Conservation (phyloP, 164 flowering plant species). For the Dillenia suffruticosa region DNA sequence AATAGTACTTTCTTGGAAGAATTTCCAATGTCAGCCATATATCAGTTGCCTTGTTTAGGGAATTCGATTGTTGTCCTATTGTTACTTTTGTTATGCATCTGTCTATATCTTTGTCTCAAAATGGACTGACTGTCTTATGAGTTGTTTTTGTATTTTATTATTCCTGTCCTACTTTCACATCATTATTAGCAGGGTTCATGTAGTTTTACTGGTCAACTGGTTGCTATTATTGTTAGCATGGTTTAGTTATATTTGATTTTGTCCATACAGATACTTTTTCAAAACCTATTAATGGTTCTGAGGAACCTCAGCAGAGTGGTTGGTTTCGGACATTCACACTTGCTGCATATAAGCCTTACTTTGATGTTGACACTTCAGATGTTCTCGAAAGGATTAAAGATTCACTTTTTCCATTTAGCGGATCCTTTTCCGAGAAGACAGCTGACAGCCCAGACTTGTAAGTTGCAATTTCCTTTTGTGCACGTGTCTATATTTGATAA, state of each 20-base stretch:
- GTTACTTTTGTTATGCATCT: not conserved
- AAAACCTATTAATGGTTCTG: constrained; percentile 59
- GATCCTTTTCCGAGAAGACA: constrained; percentile 80
- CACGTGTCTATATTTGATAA: not conserved
- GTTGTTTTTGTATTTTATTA: not conserved
- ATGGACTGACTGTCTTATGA: too few species aligned
- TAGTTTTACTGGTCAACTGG: not conserved
- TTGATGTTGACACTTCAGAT: constrained; percentile 97
- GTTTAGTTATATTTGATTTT: not conserved
- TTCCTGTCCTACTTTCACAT: not conserved
- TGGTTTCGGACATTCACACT: constrained; percentile 68
- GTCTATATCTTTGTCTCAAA: not conserved
- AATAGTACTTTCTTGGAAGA: too few species aligned
- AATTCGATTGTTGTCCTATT: too few species aligned
- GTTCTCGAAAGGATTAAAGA: constrained; percentile 89
- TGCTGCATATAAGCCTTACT: constrained; percentile 83
- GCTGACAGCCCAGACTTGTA: constrained; percentile 84
- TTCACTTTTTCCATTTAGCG: constrained; percentile 85
- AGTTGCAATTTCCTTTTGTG: constrained; percentile 22
- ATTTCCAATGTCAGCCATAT: too few species aligned
- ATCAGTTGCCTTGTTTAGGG: too few species aligned
- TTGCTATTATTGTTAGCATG: not conserved
- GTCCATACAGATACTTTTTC: constrained; percentile 74
- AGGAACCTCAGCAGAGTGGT: constrained; percentile 68
- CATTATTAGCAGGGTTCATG: not conserved